Base-by-base conservation (phyloP, 805 yeast genomes). In the Myxozyma kluyveri region DNA sequence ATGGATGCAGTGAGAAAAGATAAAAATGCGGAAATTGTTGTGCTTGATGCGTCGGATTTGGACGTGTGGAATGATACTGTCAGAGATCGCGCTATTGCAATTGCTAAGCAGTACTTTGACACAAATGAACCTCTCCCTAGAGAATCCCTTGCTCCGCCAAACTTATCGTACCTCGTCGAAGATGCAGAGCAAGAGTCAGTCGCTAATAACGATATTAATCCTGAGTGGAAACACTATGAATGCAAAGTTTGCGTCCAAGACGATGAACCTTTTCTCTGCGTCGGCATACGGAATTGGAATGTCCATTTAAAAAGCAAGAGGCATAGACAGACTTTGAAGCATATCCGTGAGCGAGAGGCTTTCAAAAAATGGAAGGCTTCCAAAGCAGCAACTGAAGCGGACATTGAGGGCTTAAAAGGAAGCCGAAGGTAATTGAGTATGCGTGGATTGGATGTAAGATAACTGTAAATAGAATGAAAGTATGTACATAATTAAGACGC, bases 21-120 rank as follows among this genome's bases (percentile, higher is more conserved):
- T 64, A 41, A 42, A 1, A 66, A 76, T 29, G 73, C 82, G 45
- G 76, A 79, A 36, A 64, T 87, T 4, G 86, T 78, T 55, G 62
- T 88, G 0, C 67, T 90, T 3, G 86, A 93, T 70, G 91, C 98
- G 0, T 79, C 93, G 0, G 84, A 88, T 65, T 67, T 91, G 45
- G 26, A 56, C 0, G 38, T 67, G 2, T 93, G 97, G 96, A 57
- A 72, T 3, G 59, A 65, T 1, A 67, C 68, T 3, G 96, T 88
- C 1, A 69, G 68, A 4, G 66, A 69, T 1, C 69, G 85, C 45
- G 95, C 95, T 0, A 53, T 72, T 0, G 43, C 46, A 0, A 80
- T 88, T 0, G 70, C 83, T 33, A 39, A 22, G 36, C 61, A 64
- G 4, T 80, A 79, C 61, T 51, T 79, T 1, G 29, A 57, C 0